Evolutionary conservation across 1,284 basidiomycete species (phyloP).

Genomic region (Ustilago cynodontis): DNA sequence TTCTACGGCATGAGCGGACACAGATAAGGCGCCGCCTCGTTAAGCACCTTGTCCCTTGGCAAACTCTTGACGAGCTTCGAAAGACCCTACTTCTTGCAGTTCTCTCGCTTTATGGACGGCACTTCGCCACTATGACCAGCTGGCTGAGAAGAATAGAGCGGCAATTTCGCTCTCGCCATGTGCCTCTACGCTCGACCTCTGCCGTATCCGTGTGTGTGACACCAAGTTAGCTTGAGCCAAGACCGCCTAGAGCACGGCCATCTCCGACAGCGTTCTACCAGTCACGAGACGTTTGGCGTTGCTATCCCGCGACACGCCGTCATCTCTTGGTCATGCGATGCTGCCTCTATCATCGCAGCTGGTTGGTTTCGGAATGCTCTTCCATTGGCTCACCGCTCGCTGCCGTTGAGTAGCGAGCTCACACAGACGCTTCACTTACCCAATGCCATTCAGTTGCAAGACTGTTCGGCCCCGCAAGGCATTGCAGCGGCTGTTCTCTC

Average conservation of each 20-base stretch:
- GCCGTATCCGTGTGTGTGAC: not conserved
- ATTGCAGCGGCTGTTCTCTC: not conserved
- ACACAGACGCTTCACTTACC: not conserved
- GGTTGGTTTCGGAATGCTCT: not conserved
- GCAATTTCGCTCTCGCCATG: constrained; percentile 3
- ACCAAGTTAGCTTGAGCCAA: not conserved
- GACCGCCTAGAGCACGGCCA: not conserved
- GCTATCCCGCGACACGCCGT: not conserved
- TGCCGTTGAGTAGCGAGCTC: not conserved
- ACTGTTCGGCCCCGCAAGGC: not conserved
- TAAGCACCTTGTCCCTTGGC: constrained; percentile 11
- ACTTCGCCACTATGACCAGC: not conserved
- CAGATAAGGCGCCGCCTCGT: constrained; percentile 18
- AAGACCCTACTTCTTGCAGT: not conserved
- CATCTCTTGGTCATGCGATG: constrained; percentile 10
- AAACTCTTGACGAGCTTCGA: not conserved
- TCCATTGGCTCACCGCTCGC: not conserved
- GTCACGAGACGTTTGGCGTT: not conserved
- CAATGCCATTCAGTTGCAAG: not conserved
- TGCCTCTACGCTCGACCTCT: not conserved
- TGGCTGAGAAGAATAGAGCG: not conserved
- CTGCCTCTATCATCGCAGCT: not conserved
- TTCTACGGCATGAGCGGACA: not conserved
- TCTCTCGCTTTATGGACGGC: not conserved
- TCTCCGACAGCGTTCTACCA: not conserved